Base-by-base conservation (phyloP, 2,329 filamentous ascomycete species). In the Sarocladiaceae sp. region DNA sequence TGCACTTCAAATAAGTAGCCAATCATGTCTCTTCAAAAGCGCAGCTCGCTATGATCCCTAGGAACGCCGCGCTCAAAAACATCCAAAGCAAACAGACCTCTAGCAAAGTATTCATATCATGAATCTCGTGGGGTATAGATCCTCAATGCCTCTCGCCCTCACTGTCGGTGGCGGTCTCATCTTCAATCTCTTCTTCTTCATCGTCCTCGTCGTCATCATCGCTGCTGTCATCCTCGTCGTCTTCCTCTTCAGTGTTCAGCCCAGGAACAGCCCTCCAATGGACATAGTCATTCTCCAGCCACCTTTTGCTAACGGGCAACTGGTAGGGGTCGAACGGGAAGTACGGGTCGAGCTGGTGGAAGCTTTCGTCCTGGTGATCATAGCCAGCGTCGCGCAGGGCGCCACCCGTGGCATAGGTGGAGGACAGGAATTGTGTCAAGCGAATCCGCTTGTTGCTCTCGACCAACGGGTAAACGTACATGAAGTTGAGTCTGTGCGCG, bases 241-340 rank as follows among this genome's bases (percentile, higher is more conserved):
- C 73, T 13, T 76, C 77, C 6, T 77, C 75, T 5, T 79, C 78
- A 22, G 77, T 77, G 54, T 86, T 79, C 11, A 91, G 70, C 0
- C 88, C 89, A 1, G 84, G 83, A 31, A 95, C 82, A 4, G 84
- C 80, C 57, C 82, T 82, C 88, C 90, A 97, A 49, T 85, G 77
- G 26, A 93, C 79, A 63, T 96, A 97, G 64, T 95, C 87, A 18
- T 82, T 79, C 56, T 91, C 87, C 12, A 99, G 72, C 95, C 94
- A 97, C 54, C 84, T 80, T 68, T 88, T 90, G 67, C 92, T 97
- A 59, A 84, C 76, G 1, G 92, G 92, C 48, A 99, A 75, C 62
- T 93, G 87, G 67, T 97, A 99, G 2, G 95, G 95, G 65, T 99
- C 94, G 63, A 99, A 99, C 0, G 94, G 94, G 63, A 97, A 99